phyloP scores from a whole-genome alignment of 805 yeast genomes.

The Starmerella apis region DNA sequence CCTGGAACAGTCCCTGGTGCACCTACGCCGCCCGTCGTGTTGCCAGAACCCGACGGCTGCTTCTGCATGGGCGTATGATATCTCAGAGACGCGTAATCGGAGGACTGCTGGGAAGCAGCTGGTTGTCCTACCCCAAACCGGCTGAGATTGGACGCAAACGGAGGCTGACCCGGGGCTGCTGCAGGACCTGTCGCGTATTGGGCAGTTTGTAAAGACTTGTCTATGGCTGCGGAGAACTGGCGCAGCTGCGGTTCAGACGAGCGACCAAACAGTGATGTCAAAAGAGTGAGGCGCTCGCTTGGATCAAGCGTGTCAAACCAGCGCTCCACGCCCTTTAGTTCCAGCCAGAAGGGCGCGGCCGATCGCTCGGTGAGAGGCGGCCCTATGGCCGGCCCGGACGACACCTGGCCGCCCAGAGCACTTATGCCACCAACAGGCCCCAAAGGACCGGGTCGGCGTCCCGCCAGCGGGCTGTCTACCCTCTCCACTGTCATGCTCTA shows the following conservation, averaged over 20 bases:
- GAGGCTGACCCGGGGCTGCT: not conserved
- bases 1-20: not conserved
- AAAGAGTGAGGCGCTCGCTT: slow-evolving; percentile 34
- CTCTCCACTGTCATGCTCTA: slow-evolving; percentile 22
- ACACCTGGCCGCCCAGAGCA: slow-evolving; percentile 3
- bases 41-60: not conserved
- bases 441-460: slow-evolving; percentile 21
- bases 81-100: slow-evolving; percentile 4
- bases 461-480: slow-evolving; percentile 27
- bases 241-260: slow-evolving; percentile 21
- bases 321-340: slow-evolving; percentile 30
- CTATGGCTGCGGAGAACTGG: slow-evolving; percentile 16
- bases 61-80: slow-evolving; percentile 14
- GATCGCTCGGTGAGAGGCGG: not conserved
- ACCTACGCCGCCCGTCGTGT: not conserved
- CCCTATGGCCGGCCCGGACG: not conserved
- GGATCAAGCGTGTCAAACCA: slow-evolving; percentile 35
- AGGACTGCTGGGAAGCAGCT: not conserved
- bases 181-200: not conserved
- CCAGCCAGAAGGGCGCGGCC: slow-evolving; percentile 19
- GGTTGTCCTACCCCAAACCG: slow-evolving; percentile 19
- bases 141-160: slow-evolving; percentile 15
- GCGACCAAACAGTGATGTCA: slow-evolving; percentile 32
- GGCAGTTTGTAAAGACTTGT: slow-evolving; percentile 8
- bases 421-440: slow-evolving; percentile 4